A percentile compares a stretch with the other conserved stretches of the same genome.
These are phyloP conservation scores for Kwoniella sp. DNA, from an alignment of 768 basidiomycete genomes.

Conservation along the genomic window DNA sequence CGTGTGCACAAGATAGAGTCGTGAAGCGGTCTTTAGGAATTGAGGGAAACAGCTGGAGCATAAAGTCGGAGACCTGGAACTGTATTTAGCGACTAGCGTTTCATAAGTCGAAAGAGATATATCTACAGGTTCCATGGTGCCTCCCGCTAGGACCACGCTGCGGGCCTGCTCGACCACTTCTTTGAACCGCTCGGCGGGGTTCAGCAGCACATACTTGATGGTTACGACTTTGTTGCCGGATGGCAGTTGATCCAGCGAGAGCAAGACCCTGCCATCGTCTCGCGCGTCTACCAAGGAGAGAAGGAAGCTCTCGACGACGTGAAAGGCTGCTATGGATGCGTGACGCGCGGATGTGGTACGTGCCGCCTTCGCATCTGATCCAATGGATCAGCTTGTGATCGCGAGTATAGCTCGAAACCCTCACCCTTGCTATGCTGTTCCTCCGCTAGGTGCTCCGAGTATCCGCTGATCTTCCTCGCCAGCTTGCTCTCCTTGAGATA, in stretches of 20 bases:
- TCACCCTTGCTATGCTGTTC: constrained; percentile 52
- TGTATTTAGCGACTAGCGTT: too few species aligned
- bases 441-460: constrained; percentile 62
- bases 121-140: constrained; percentile 92
- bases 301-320: constrained; percentile 72
- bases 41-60: constrained; percentile 70
- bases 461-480: constrained; percentile 65
- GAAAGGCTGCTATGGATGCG: constrained; percentile 66
- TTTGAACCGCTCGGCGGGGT: constrained; percentile 78
- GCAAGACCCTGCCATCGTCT: constrained; percentile 72
- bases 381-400: neutral
- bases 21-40: constrained; percentile 62
- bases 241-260: constrained; percentile 53
- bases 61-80: constrained; percentile 78
- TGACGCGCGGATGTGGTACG: constrained; percentile 20
- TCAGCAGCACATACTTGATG: constrained; percentile 85
- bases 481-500: constrained; percentile 80
- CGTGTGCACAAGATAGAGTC: constrained; percentile 85
- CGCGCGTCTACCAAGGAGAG: constrained; percentile 71
- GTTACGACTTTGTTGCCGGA: constrained; percentile 52
- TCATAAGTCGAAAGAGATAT: neutral
- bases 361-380: constrained; percentile 1
- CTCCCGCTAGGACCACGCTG: constrained; percentile 85
- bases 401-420: neutral
- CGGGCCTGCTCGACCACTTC: constrained; percentile 78